Conservation (phyloP, 2,329 filamentous ascomycete species). For the Sclerotinia borealis region DNA sequence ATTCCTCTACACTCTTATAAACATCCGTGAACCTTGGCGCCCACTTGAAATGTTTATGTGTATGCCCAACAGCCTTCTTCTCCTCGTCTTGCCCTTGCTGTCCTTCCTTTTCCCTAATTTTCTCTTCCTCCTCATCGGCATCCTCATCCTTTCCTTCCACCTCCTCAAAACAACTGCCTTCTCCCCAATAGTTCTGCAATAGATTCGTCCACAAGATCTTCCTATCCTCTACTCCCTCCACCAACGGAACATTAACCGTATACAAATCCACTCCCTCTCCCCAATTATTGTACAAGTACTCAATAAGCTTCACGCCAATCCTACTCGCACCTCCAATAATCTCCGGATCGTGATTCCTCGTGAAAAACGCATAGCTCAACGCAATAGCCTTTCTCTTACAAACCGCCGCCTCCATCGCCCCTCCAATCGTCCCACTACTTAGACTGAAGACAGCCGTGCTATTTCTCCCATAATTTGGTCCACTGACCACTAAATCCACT, state of each 20-base stretch:
- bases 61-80: conserved; percentile 42
- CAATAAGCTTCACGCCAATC: conserved; percentile 70
- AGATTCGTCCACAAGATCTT: conserved; percentile 80
- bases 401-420: conserved; percentile 69
- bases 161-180: conserved; percentile 82
- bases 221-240: conserved; percentile 63
- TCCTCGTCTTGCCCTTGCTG: conserved; percentile 27
- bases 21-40: conserved; percentile 82
- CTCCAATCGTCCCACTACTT: conserved; percentile 71
- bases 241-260: conserved; percentile 81
- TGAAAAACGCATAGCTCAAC: conserved; percentile 85
- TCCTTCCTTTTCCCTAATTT: conserved; percentile 61
- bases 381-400: conserved; percentile 70
- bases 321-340: conserved; percentile 73
- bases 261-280: conserved; percentile 73
- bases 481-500: conserved; percentile 70
- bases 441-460: conserved; percentile 74
- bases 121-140: conserved; percentile 61
- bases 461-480: conserved; percentile 80
- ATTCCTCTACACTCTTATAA: conserved; percentile 76
- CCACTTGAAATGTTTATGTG: conserved; percentile 93
- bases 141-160: conserved; percentile 60
- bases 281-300: conserved; percentile 74
- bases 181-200: conserved; percentile 84
- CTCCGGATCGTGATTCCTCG: conserved; percentile 68